These are phyloP conservation scores for Penicillium canariense DNA, from an alignment of 495 filamentous ascomycete genomes.

Conservation along the genomic window DNA sequence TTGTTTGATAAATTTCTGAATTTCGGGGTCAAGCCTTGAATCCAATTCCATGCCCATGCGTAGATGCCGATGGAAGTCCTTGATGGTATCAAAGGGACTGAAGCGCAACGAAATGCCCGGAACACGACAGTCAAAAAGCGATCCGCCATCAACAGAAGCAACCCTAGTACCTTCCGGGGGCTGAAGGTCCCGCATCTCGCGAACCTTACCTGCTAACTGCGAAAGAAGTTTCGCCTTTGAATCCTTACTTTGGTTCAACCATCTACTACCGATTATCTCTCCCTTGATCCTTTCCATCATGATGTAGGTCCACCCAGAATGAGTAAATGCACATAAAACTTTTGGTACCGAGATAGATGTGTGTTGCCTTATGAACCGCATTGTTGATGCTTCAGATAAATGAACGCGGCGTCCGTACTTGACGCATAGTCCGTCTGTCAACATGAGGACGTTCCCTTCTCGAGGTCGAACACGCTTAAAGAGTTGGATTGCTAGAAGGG, in stretches of 20 bases:
- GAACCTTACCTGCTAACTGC: constrained; percentile 41
- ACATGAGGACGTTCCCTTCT: constrained; percentile 28
- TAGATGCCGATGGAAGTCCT: constrained; percentile 46
- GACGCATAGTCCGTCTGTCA: constrained; percentile 36
- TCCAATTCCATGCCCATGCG: constrained; percentile 37
- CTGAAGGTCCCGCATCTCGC: constrained; percentile 39
- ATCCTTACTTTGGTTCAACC: constrained; percentile 33
- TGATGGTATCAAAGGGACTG: constrained; percentile 40
- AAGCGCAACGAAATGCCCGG: constrained; percentile 28
- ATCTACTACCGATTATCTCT: constrained; percentile 34
- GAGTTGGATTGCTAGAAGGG: constrained; percentile 27
- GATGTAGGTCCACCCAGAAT: constrained; percentile 43
- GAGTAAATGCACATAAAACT: constrained; percentile 47
- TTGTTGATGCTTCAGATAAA: constrained; percentile 47
- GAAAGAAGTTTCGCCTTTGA: constrained; percentile 42
- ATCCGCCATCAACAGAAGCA: constrained; percentile 40
- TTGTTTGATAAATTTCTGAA: constrained; percentile 39
- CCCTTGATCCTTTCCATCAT: constrained; percentile 52
- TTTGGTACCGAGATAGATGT: constrained; percentile 54
- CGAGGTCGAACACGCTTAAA: constrained; percentile 25
- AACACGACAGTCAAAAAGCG: constrained; percentile 41
- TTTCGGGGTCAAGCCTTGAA: constrained; percentile 26
- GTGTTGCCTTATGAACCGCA: constrained; percentile 45
- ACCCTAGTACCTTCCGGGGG: constrained; percentile 34
- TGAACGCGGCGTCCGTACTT: constrained; percentile 37